Percentiles rank a stretch among this genome's conserved stretches.
Evolutionary conservation across 73 alveolate genomes (phyloP).

Genomic region (Urostyla sp.): DNA sequence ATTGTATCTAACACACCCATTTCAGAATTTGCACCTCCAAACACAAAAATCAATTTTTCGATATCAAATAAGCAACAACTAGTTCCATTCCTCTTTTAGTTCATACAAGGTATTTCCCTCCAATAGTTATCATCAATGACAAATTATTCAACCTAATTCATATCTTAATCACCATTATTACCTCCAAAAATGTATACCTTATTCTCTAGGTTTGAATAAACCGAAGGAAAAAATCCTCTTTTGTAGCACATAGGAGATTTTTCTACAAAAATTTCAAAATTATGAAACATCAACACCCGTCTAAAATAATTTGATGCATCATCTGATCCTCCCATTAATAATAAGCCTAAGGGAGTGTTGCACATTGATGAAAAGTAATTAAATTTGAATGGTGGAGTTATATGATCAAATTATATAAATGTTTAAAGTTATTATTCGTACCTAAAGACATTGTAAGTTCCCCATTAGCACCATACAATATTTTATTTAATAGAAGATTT

Average conservation of each 20-base stretch:
- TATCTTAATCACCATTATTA: constrained; percentile 45
- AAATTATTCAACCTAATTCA: constrained; percentile 15
- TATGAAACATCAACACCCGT: constrained; percentile 32
- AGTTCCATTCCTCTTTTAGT: constrained; percentile 26
- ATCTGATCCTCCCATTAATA: constrained; percentile 66
- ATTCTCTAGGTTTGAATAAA: constrained; percentile 49
- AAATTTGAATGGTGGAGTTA: constrained; percentile 34
- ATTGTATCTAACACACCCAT: constrained; percentile 15
- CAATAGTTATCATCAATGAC: constrained; percentile 21
- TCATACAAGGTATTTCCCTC: constrained; percentile 11
- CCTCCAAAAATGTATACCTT: constrained; percentile 66
- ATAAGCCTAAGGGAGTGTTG: constrained; percentile 42
- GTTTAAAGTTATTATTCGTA: constrained; percentile 28
- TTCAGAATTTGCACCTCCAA: constrained; percentile 22
- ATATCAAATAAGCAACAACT: constrained; percentile 30
- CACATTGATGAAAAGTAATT: constrained; percentile 62
- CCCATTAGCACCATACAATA: constrained; percentile 70
- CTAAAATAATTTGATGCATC: constrained; percentile 63
- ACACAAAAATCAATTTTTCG: not conserved
- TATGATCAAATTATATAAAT: constrained; percentile 13
- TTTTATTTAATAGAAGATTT: no score
- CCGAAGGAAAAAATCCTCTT: constrained; percentile 53
- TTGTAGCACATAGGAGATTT: constrained; percentile 59
- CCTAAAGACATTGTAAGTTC: constrained; percentile 51
- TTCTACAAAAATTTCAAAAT: constrained; percentile 40